Percentiles rank a stretch among this genome's conserved stretches.
Evolutionary conservation across 164 flowering plant species (phyloP).

Genomic region (Stephania japonica): DNA sequence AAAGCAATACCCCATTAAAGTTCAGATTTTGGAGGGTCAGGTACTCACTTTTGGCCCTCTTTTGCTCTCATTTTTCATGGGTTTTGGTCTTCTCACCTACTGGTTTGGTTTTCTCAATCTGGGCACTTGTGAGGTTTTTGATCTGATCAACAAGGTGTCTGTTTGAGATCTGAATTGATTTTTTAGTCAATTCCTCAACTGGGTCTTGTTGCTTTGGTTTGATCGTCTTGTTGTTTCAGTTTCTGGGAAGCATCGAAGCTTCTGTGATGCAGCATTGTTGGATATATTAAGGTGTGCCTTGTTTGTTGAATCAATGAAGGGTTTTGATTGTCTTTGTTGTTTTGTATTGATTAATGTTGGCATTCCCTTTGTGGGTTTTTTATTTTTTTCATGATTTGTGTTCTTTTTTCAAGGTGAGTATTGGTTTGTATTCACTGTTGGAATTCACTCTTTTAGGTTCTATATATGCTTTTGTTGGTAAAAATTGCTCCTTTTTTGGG

Average conservation of each 20-base stretch:
- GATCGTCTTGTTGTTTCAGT: not conserved
- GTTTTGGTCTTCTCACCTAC: constrained; percentile 9
- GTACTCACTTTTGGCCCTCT: constrained; percentile 19
- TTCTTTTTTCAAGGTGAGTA: not conserved
- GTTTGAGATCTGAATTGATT: constrained; percentile 8
- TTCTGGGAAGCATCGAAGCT: not conserved
- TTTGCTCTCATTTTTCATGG: constrained; percentile 14
- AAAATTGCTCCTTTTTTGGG: not conserved
- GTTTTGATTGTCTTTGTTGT: not conserved
- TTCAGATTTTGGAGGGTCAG: constrained; percentile 27
- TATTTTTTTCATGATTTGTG: not conserved
- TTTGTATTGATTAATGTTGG: not conserved
- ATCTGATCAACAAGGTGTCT: not conserved
- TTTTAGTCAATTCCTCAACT: not conserved
- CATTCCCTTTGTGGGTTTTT: not conserved
- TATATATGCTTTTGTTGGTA: not conserved
- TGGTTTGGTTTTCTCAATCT: not conserved
- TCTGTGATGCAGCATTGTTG: not conserved
- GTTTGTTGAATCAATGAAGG: not conserved
- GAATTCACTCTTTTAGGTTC: too few relatives aligned
- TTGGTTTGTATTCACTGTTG: not conserved
- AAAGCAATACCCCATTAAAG: constrained; percentile 20
- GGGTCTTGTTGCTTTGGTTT: not conserved
- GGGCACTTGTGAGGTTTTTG: not conserved
- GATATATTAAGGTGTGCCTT: not conserved